phyloP scores from a whole-genome alignment of 129 eudicot species.

The Deinandra increscens region DNA sequence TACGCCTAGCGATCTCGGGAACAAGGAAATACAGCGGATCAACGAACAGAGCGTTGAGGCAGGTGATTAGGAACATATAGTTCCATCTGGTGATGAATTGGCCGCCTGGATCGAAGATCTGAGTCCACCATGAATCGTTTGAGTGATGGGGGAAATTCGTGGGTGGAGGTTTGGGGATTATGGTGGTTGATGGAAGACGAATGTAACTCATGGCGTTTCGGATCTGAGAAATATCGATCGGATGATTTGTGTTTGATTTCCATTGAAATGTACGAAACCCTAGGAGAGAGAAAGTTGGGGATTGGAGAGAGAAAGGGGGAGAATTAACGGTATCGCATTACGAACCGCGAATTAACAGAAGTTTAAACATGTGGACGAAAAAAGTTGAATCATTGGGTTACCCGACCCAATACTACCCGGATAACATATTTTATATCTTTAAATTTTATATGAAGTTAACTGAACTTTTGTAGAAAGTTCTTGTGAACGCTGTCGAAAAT shows the following conservation, averaged over 20 bases:
- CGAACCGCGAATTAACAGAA: conserved; percentile 16
- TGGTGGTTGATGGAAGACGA: conserved; percentile 36
- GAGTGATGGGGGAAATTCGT: conserved; percentile 23
- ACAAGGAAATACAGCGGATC: conserved; percentile 81
- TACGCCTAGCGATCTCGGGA: conserved; percentile 36
- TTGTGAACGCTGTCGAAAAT: no score
- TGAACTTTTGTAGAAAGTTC: no score
- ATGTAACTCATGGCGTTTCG: conserved; percentile 34
- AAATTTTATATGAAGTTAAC: no score
- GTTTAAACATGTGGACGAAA: conserved; percentile 20
- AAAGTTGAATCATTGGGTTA: background rate
- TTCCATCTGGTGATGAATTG: conserved; percentile 73
- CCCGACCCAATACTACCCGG: background rate
- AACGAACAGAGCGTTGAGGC: conserved; percentile 64
- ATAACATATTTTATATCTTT: no score
- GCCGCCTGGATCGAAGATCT: conserved; percentile 67
- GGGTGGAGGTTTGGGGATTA: conserved; percentile 33
- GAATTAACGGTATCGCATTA: conserved; percentile 25
- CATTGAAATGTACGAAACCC: conserved; percentile 15
- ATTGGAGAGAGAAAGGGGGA: conserved; percentile 21
- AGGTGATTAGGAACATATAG: conserved; percentile 58
- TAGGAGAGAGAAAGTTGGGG: conserved; percentile 16
- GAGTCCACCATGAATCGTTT: conserved; percentile 49
- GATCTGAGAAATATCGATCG: background rate
- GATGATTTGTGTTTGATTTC: background rate